Conservation (phyloP, 768 basidiomycete species). For the Pholiota conissans region DNA sequence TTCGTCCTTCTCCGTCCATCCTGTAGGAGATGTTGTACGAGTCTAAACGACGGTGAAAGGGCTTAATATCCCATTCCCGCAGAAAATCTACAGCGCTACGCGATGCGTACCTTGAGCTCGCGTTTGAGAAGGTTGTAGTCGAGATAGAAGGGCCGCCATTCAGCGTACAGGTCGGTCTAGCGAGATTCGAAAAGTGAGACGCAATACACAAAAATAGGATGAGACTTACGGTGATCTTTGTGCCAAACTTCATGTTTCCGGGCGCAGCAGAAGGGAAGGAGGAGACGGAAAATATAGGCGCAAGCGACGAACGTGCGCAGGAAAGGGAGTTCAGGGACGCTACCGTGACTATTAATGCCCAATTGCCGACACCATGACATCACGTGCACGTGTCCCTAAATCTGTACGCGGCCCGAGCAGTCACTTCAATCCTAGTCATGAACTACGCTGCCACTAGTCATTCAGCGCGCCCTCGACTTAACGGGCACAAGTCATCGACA, state of each 20-base stretch:
- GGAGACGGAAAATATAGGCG: not conserved
- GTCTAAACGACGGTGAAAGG: conserved; percentile 8
- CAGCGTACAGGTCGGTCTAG: conserved; percentile 83
- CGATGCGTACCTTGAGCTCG: conserved; percentile 82
- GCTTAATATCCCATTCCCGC: not conserved
- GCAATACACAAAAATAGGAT: not conserved
- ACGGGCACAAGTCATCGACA: conserved; percentile 26
- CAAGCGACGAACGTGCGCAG: conserved; percentile 30
- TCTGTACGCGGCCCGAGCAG: not conserved
- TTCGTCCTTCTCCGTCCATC: conserved; percentile 83
- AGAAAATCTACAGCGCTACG: not conserved
- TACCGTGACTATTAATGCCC: no score
- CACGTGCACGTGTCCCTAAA: not conserved
- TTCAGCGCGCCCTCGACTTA: conserved; percentile 26
- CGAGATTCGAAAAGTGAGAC: conserved; percentile 1
- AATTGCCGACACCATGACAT: no score
- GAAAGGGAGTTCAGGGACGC: not conserved
- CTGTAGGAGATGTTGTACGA: conserved; percentile 19
- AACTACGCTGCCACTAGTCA: conserved; percentile 32
- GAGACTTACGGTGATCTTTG: conserved; percentile 64
- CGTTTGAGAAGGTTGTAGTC: conserved; percentile 90
- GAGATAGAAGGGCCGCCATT: conserved; percentile 90
- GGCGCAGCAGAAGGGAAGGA: conserved; percentile 4
- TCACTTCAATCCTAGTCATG: conserved; percentile 16
- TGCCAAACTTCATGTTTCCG: conserved; percentile 73